Evolutionary conservation across 139 green algal genomes (phyloP).

Genomic region (Chlamydomonas sp.): DNA sequence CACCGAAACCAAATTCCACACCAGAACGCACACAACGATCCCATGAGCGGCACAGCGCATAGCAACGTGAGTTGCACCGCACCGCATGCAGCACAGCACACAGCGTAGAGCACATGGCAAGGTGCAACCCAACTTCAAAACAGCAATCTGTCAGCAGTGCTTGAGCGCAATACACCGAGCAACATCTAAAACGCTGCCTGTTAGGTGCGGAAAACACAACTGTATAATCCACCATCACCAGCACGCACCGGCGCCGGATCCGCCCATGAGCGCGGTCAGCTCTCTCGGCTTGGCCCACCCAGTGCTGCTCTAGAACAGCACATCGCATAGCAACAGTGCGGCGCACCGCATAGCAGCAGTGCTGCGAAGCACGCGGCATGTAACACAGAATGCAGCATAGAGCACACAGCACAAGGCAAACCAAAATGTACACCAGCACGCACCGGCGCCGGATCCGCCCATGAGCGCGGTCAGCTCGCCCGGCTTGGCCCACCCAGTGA

Average conservation of each 20-base stretch:
- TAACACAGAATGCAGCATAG: too few species aligned
- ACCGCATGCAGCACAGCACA: too few species aligned
- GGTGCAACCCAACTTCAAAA: too few species aligned
- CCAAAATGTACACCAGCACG: too few species aligned
- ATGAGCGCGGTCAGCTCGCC: conserved; percentile 52
- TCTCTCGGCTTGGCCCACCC: conserved; percentile 32
- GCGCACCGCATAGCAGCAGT: background rate
- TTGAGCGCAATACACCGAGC: too few species aligned
- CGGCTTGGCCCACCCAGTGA: conserved; percentile 45
- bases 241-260: conserved; percentile 5
- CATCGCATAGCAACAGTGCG: background rate
- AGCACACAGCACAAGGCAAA: too few species aligned
- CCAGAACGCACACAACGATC: too few species aligned
- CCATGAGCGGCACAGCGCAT: background rate
- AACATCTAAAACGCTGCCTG: too few species aligned
- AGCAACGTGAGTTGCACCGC: background rate
- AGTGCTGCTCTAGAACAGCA: conserved; percentile 38
- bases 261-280: conserved; percentile 59
- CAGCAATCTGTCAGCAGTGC: too few species aligned
- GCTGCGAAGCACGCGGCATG: too few species aligned
- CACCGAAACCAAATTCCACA: background rate
- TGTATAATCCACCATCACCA: background rate
- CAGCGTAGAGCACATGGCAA: too few species aligned
- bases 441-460: conserved; percentile 24
- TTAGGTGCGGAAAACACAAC: too few species aligned